Conservation (phyloP, 1,139 yeast species). For the Hemisphaericaspora subhashii region DNA sequence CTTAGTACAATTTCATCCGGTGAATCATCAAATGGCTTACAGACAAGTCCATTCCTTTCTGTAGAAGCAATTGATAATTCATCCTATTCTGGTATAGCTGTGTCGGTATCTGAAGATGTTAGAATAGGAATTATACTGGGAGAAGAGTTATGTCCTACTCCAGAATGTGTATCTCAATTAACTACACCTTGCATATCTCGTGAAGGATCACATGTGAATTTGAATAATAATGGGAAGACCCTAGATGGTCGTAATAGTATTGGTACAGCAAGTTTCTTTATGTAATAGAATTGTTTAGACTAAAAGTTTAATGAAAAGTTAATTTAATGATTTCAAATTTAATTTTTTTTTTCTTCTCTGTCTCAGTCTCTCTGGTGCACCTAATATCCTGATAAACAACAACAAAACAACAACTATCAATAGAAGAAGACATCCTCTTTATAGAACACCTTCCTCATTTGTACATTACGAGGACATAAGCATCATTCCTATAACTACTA, state of each 20-base stretch:
- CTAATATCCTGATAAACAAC: too few species aligned
- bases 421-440: too few species aligned
- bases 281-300: too few species aligned
- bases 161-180: constrained; percentile 29
- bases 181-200: constrained; percentile 23
- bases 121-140: constrained; percentile 19
- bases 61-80: not conserved
- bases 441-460: too few species aligned
- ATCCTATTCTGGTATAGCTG: not conserved
- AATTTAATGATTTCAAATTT: too few species aligned
- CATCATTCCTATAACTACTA: too few species aligned
- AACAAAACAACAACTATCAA: too few species aligned
- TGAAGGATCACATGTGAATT: not conserved
- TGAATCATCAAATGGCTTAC: not conserved
- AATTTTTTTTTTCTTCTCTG: too few species aligned
- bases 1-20: not conserved
- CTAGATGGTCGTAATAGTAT: not conserved
- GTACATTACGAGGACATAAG: too few species aligned
- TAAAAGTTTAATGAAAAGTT: too few species aligned
- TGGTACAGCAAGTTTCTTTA: not conserved
- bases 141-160: constrained; percentile 33
- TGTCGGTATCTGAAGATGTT: constrained; percentile 11
- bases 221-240: not conserved
- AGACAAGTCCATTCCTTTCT: not conserved
- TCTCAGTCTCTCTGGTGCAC: too few species aligned